Evolutionary conservation across 768 basidiomycete species (phyloP).

Genomic region (Tylopilus balloui): DNA sequence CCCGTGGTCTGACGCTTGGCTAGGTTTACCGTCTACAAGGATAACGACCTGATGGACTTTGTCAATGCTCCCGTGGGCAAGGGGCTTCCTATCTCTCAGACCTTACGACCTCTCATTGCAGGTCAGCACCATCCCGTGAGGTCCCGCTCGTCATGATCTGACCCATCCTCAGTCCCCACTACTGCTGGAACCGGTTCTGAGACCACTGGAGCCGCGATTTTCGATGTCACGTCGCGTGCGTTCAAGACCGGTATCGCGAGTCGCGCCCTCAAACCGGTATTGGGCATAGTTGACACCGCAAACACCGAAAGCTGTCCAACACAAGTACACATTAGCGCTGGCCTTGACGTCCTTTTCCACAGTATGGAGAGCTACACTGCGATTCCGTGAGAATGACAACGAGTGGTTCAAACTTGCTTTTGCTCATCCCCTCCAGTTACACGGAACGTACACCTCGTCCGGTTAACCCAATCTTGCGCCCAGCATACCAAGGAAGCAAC

Average conservation of each 20-base stretch:
- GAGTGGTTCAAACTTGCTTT: not conserved
- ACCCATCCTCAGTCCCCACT: conserved; percentile 48
- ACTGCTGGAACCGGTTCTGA: conserved; percentile 90
- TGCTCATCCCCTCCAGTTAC: conserved; percentile 48
- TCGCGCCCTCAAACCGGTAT: conserved; percentile 82
- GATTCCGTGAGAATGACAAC: conserved; percentile 60
- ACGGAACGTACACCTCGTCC: conserved; percentile 88
- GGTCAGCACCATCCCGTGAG: conserved; percentile 33
- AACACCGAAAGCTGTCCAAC: conserved; percentile 91
- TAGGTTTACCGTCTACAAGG: conserved; percentile 87
- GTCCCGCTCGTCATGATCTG: not conserved
- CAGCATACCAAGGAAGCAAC: conserved; percentile 92
- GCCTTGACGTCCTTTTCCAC: conserved; percentile 94
- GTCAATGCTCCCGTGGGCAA: conserved; percentile 96
- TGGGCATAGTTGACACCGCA: conserved; percentile 83
- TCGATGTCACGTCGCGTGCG: conserved; percentile 84
- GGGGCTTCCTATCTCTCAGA: conserved; percentile 74
- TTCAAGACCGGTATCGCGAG: conserved; percentile 98
- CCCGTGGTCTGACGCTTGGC: conserved; percentile 2
- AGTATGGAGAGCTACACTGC: conserved; percentile 93
- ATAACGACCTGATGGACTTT: conserved; percentile 91
- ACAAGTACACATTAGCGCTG: conserved; percentile 92
- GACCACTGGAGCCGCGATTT: conserved; percentile 92
- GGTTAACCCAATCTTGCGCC: conserved; percentile 82
- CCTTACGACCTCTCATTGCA: conserved; percentile 80